These are phyloP conservation scores for Chromosphaera perkinsii DNA, from an alignment of 208 protist genomes.

Conservation along the genomic window DNA sequence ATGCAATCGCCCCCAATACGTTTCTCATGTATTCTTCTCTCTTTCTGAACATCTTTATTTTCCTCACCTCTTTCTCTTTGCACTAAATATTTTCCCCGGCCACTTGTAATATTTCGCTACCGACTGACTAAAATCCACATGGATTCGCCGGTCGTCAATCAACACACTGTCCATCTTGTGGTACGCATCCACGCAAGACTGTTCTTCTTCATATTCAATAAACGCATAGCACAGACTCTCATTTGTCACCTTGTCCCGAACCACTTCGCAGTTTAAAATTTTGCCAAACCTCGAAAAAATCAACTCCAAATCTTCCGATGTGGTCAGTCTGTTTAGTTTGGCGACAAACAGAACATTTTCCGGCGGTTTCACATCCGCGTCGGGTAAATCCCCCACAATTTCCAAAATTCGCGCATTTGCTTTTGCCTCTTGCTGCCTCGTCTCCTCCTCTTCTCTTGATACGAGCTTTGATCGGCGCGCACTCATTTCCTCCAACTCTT, in stretches of 20 bases:
- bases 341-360: slow-evolving; percentile 98
- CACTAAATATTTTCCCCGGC: too few species aligned
- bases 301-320: slow-evolving; percentile 81
- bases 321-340: slow-evolving; percentile 92
- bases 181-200: slow-evolving; percentile 76
- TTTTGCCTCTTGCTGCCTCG: slow-evolving; percentile 47
- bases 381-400: slow-evolving; percentile 85
- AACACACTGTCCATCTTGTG: slow-evolving; percentile 94
- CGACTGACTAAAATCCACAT: slow-evolving; percentile 94
- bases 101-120: slow-evolving; percentile 81
- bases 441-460: slow-evolving; percentile 55
- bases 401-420: slow-evolving; percentile 79
- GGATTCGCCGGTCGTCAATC: slow-evolving; percentile 94
- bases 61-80: too few species aligned
- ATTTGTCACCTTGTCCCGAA: slow-evolving; percentile 61
- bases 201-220: slow-evolving; percentile 87
- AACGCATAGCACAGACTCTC: slow-evolving; percentile 92
- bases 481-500: slow-evolving; percentile 22
- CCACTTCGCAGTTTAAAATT: slow-evolving; percentile 71
- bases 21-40: too few species aligned
- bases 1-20: too few species aligned
- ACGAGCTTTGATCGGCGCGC: too few species aligned
- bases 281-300: slow-evolving; percentile 91
- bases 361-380: slow-evolving; percentile 82
- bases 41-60: too few species aligned